Percentiles rank a stretch among this genome's conserved stretches.
Evolutionary conservation across 768 basidiomycete species (phyloP).

Genomic region (Porphyrellus cyaneotinctus): DNA sequence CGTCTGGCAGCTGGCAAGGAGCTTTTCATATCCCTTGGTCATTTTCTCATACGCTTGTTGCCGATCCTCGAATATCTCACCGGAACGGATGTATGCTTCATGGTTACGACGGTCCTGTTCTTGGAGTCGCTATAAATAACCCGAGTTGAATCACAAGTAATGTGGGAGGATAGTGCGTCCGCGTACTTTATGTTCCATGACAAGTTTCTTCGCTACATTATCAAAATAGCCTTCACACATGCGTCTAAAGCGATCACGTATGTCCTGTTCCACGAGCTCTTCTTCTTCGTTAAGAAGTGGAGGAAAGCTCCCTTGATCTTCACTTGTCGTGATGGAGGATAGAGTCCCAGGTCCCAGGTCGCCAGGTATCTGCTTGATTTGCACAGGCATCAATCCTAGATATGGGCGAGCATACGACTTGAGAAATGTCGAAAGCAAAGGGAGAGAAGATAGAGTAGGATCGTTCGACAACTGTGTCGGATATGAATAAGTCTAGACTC

Average conservation of each 20-base stretch:
- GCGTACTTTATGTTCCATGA: slow-evolving; percentile 84
- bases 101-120: slow-evolving; percentile 96
- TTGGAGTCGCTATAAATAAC: slow-evolving; percentile 70
- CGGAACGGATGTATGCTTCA: slow-evolving; percentile 98
- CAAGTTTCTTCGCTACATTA: slow-evolving; percentile 83
- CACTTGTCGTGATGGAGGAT: slow-evolving; percentile 36
- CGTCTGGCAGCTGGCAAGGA: slow-evolving; percentile 86
- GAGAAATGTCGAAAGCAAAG: slow-evolving; percentile 86
- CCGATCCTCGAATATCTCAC: slow-evolving; percentile 98
- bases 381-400: slow-evolving; percentile 66
- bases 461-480: slow-evolving; percentile 75
- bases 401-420: slow-evolving; percentile 89
- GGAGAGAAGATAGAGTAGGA: slow-evolving; percentile 80
- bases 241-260: slow-evolving; percentile 83
- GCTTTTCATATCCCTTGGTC: slow-evolving; percentile 92
- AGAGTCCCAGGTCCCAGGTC: slow-evolving; percentile 55
- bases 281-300: slow-evolving; percentile 48
- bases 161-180: neutral
- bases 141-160: neutral
- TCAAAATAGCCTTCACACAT: slow-evolving; percentile 96
- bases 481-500: slow-evolving; percentile 13
- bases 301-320: slow-evolving; percentile 39
- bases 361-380: slow-evolving; percentile 55
- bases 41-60: slow-evolving; percentile 99
- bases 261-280: slow-evolving; percentile 80